Evolutionary conservation across 2,329 filamentous ascomycete genomes (phyloP).

Genomic region (Acarospora socialis): DNA sequence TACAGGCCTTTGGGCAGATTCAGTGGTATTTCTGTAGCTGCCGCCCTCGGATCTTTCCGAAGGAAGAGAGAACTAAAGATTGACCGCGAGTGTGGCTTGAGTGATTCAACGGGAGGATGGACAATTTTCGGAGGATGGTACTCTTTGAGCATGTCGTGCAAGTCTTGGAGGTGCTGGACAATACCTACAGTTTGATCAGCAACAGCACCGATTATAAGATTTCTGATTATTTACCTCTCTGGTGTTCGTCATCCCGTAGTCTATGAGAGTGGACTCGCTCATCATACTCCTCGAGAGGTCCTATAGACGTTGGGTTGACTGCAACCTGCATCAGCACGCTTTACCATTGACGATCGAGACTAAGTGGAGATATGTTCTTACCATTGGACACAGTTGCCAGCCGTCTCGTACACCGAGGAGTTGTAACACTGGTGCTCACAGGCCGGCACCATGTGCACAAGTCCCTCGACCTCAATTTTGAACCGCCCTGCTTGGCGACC

Average conservation of each 20-base stretch:
- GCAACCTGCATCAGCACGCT: too few species aligned
- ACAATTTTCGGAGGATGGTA: conserved; percentile 63
- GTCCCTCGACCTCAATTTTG: too few species aligned
- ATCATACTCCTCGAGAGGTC: conserved; percentile 82
- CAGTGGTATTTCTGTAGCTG: conserved; percentile 43
- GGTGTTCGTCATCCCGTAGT: conserved; percentile 77
- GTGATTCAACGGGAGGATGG: conserved; percentile 61
- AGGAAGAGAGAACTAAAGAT: conserved; percentile 37
- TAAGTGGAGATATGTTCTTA: neutral
- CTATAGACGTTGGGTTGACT: conserved; percentile 30
- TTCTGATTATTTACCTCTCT: conserved; percentile 49
- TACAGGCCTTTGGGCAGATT: conserved; percentile 79
- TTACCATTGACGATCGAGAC: too few species aligned
- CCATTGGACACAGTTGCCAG: neutral
- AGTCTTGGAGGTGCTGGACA: conserved; percentile 74
- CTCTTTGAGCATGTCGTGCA: conserved; percentile 64
- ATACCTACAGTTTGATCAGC: conserved; percentile 51
- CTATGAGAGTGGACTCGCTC: conserved; percentile 57
- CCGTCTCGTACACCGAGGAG: neutral
- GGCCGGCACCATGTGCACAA: too few species aligned
- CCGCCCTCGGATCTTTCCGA: conserved; percentile 35
- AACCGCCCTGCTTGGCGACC: too few species aligned
- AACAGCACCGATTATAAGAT: too few species aligned
- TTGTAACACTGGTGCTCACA: too few species aligned
- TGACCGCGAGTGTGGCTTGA: conserved; percentile 38